Conservation (phyloP, 75 land plant species). For the Cryptomeria japonica region DNA sequence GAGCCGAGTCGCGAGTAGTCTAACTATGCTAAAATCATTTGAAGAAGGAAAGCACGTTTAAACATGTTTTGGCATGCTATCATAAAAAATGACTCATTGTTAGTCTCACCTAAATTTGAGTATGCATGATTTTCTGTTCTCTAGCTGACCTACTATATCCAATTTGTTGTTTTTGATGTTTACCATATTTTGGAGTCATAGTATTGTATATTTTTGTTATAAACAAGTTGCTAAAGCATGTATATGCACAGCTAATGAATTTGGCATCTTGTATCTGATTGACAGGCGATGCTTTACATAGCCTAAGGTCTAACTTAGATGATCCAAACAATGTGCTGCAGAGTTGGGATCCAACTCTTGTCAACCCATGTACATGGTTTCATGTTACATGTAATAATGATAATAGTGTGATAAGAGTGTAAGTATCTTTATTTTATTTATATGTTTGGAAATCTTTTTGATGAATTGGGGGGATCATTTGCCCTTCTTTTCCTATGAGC, state of each 20-base stretch:
- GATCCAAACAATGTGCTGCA: constrained; percentile 92
- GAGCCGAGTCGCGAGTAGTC: too few species aligned
- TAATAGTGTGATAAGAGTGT: constrained; percentile 91
- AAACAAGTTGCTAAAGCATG: background rate
- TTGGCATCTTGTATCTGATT: background rate
- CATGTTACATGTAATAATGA: constrained; percentile 92
- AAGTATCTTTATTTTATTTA: constrained; percentile 26
- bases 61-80: too few species aligned
- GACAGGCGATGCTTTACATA: constrained; percentile 91
- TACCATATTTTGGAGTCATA: background rate
- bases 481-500: background rate
- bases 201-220: background rate
- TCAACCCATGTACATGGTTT: constrained; percentile 99
- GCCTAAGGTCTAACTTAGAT: constrained; percentile 45
- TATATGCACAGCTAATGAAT: background rate
- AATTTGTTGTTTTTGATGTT: background rate
- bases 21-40: too few species aligned
- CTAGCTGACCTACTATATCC: background rate
- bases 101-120: background rate
- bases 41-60: too few species aligned
- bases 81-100: too few species aligned
- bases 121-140: background rate
- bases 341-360: constrained; percentile 99
- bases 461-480: constrained; percentile 17
- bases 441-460: background rate